Conservation (phyloP, 768 basidiomycete genomes). For the Tulasnella sp. region DNA sequence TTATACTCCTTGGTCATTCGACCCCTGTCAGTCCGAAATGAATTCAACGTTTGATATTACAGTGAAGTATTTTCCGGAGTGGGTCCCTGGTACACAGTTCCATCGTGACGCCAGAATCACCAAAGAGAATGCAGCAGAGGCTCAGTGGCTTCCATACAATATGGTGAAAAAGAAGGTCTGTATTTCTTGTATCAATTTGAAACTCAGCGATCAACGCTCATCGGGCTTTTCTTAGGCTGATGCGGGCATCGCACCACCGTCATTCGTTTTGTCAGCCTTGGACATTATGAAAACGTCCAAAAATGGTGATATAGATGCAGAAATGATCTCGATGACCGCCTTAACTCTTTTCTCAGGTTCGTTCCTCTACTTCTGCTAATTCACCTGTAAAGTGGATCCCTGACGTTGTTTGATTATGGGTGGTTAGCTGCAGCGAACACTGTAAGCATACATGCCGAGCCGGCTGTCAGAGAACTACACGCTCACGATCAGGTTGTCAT, state of each 20-base stretch:
- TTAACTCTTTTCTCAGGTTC: neutral
- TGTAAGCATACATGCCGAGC: neutral
- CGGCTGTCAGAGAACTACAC: neutral
- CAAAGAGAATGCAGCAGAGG: neutral
- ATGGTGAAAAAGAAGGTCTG: neutral
- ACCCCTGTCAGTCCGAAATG: too few relatives aligned
- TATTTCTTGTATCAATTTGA: neutral
- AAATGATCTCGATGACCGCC: neutral
- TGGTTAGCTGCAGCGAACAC: neutral
- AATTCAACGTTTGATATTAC: too few relatives aligned
- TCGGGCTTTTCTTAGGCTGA: neutral
- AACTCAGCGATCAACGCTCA: neutral
- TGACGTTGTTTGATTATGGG: neutral
- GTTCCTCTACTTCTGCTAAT: neutral
- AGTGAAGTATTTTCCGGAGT: constrained; percentile 19
- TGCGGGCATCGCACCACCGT: too few relatives aligned
- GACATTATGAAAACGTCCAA: too few relatives aligned
- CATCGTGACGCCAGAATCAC: constrained; percentile 4
- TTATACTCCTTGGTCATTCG: neutral
- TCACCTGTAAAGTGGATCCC: neutral
- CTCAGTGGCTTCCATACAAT: neutral
- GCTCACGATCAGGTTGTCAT: too few relatives aligned
- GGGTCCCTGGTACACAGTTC: constrained; percentile 22
- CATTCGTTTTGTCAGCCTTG: too few relatives aligned
- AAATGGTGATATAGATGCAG: neutral